Percentiles rank a stretch among this genome's conserved stretches.
These are phyloP conservation scores for Candida glucosophila DNA, from an alignment of 1,139 yeast species.

Conservation along the genomic window DNA sequence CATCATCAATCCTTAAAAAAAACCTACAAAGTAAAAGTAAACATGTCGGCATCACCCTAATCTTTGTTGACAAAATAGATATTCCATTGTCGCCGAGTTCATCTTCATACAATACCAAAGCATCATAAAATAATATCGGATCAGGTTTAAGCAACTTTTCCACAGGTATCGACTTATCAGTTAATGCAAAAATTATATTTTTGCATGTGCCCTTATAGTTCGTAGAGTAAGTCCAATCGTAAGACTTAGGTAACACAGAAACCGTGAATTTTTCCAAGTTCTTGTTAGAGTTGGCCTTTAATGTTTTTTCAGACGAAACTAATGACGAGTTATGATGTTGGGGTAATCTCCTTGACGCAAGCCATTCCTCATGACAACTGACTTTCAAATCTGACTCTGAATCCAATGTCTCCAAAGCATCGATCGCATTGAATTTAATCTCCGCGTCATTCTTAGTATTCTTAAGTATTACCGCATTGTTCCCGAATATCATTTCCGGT, in stretches of 20 bases:
- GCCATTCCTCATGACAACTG: conserved; percentile 87
- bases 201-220: conserved; percentile 55
- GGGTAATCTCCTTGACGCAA: conserved; percentile 46
- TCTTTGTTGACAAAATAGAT: conserved; percentile 64
- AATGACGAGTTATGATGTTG: conserved; percentile 9
- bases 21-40: conserved; percentile 66
- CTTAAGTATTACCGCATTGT: conserved; percentile 53
- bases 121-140: conserved; percentile 85
- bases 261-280: conserved; percentile 34
- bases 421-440: conserved; percentile 66
- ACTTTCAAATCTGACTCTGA: conserved; percentile 42
- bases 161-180: conserved; percentile 48
- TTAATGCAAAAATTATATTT: conserved; percentile 13
- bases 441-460: conserved; percentile 33
- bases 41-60: conserved; percentile 85
- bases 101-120: conserved; percentile 82
- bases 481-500: conserved; percentile 98
- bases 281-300: conserved; percentile 18
- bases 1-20: conserved; percentile 85
- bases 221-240: conserved; percentile 94
- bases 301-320: conserved; percentile 20
- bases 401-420: conserved; percentile 66
- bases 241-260: conserved; percentile 51
- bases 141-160: conserved; percentile 65
- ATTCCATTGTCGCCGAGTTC: conserved; percentile 96